phyloP scores from a whole-genome alignment of 1,284 basidiomycete species.

The Boletus albobrunnescens region DNA sequence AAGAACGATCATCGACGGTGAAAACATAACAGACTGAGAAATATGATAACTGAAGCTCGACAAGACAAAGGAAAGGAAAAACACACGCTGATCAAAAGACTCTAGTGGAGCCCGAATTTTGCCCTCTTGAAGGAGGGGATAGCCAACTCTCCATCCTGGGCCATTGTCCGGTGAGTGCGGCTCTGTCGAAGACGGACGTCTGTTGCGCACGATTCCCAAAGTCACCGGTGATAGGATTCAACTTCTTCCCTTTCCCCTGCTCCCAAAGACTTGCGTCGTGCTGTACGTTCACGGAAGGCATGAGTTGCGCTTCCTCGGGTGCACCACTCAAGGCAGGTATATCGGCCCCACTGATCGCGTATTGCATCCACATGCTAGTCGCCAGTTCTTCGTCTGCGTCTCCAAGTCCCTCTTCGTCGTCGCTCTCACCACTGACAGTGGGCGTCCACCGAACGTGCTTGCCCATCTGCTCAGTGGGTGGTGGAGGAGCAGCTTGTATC shows the following conservation, averaged over 20 bases:
- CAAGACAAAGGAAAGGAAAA: background rate
- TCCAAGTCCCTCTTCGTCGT: constrained; percentile 22
- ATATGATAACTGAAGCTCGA: background rate
- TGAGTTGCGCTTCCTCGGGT: constrained; percentile 3
- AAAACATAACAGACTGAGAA: constrained; percentile 4
- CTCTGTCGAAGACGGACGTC: constrained; percentile 27
- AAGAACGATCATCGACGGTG: constrained; percentile 12
- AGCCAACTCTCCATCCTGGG: constrained; percentile 36
- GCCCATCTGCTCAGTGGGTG: constrained; percentile 12
- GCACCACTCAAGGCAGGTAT: constrained; percentile 11
- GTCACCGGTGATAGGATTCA: constrained; percentile 15
- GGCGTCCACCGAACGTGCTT: constrained; percentile 39
- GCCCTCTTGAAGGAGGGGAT: constrained; percentile 28
- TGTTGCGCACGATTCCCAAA: constrained; percentile 26
- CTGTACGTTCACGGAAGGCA: constrained; percentile 8
- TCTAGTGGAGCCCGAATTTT: constrained; percentile 31
- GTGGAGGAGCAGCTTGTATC: constrained; percentile 2
- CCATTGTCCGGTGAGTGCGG: constrained; percentile 29
- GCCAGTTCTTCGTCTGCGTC: constrained; percentile 18
- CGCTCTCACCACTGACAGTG: constrained; percentile 16
- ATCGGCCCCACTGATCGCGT: constrained; percentile 28
- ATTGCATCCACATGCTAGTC: constrained; percentile 29
- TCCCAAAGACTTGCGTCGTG: constrained; percentile 19
- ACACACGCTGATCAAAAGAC: constrained; percentile 24
- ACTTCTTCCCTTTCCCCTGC: constrained; percentile 21